phyloP scores from a whole-genome alignment of 495 filamentous ascomycete genomes.

The Annulohypoxylon moriforme region DNA sequence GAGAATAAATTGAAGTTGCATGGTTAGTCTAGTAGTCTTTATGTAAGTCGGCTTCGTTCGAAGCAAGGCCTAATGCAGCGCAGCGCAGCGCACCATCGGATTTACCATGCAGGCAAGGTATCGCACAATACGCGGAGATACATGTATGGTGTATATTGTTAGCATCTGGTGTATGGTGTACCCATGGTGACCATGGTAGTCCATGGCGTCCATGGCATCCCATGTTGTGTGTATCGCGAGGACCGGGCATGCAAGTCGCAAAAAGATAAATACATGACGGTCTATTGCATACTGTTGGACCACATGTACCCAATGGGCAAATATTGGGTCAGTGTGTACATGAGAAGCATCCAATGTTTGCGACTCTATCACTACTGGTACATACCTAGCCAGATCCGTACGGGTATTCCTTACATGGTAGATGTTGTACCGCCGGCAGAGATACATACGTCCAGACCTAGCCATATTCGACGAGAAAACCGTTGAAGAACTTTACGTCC shows the following conservation, averaged over 20 bases:
- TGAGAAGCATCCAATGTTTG: slow-evolving; percentile 22
- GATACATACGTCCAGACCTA: slow-evolving; percentile 2
- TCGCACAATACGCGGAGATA: slow-evolving; percentile 34
- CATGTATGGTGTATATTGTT: slow-evolving; percentile 31
- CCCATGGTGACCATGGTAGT: slow-evolving; percentile 9
- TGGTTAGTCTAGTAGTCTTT: slow-evolving; percentile 4
- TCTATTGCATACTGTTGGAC: slow-evolving; percentile 21
- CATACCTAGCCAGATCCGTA: background rate
- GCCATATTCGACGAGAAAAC: slow-evolving; percentile 7
- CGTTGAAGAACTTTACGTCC: background rate
- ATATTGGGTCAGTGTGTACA: slow-evolving; percentile 10
- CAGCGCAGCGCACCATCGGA: slow-evolving; percentile 37
- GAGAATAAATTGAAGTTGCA: slow-evolving; percentile 23
- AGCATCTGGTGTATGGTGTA: slow-evolving; percentile 12
- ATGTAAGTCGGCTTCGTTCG: slow-evolving; percentile 26
- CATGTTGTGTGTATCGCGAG: background rate
- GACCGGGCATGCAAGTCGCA: slow-evolving; percentile 28
- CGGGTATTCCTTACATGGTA: slow-evolving; percentile 3
- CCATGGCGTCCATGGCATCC: background rate
- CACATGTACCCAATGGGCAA: slow-evolving; percentile 10
- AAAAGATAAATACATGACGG: slow-evolving; percentile 29
- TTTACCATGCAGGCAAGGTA: slow-evolving; percentile 36
- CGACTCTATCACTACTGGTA: slow-evolving; percentile 17
- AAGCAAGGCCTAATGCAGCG: slow-evolving; percentile 39
- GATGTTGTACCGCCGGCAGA: background rate